Base-by-base conservation (phyloP, 2,329 filamentous ascomycete species). In the Curvularia sp. region DNA sequence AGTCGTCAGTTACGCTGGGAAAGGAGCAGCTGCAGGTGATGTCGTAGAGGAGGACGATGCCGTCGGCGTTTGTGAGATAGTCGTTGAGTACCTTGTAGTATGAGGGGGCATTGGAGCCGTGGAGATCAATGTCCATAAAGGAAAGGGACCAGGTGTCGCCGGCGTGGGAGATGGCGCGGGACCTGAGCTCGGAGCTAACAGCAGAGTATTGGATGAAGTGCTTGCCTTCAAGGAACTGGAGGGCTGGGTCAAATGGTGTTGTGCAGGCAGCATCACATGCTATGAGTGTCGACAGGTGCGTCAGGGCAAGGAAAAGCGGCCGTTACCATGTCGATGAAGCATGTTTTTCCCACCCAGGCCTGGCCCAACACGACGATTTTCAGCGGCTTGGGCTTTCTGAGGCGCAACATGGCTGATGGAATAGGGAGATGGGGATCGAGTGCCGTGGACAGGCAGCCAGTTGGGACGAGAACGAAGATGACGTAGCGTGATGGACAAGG, bases 21-120 rank as follows among this genome's bases (percentile, higher is more conserved):
- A 70, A 75, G n/a, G 62, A 72, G 26, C 43, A 38, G 10, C 43
- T 26, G 28, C 28, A 55, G 5, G 70, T 74, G 6, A 75, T 57
- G 38, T 74, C 71, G 53, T 73, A 76, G 1, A 76, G 44, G 2
- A 76, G 50, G 1, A 75, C 60, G 3, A 76, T 33, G 7, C 70
- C 73, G 38, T 65, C 55, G 2, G 70, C 66, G 0, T 53, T 12
- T 0, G 31, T 20, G 8, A 73, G 49, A 3, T 53, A 54, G 1
- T 24, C 22, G 13, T 63, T 33, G 18, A 66, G 31, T 2, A 53
- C 43, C 1, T 46, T 18, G 39, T 7, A 38, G 46, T 31, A 47
- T 28, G 26, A 63, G 51, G 30, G 35, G 43, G 3, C 55, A 57
- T n/a, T 60, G 51, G 12, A 67, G 52, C 3, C 63, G 47, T 7